Evolutionary conservation across 2,329 filamentous ascomycete genomes (phyloP).

Genomic region (Rutstroemia sp.): DNA sequence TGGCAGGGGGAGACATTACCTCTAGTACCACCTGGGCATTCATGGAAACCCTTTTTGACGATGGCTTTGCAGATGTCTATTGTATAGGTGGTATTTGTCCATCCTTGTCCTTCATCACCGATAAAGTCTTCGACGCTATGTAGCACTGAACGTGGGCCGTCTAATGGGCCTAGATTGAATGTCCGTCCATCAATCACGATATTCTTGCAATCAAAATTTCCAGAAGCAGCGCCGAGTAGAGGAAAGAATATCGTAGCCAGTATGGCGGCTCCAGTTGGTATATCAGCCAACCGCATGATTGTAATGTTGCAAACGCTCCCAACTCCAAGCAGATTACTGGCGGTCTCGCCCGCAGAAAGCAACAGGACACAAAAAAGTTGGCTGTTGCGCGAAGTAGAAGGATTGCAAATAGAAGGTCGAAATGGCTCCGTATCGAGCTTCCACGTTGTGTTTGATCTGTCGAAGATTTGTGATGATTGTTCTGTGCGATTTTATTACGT

Average conservation of each 20-base stretch:
- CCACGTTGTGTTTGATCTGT: too few species aligned
- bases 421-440: too few species aligned
- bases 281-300: conserved; percentile 23
- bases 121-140: conserved; percentile 40
- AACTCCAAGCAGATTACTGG: neutral
- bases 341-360: too few species aligned
- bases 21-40: conserved; percentile 64
- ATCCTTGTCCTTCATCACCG: conserved; percentile 38
- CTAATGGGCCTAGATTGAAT: conserved; percentile 58
- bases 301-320: neutral
- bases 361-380: too few species aligned
- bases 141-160: conserved; percentile 62
- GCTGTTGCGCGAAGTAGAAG: too few species aligned
- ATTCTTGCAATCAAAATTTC: conserved; percentile 55
- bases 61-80: conserved; percentile 68
- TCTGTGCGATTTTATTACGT: too few species aligned
- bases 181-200: conserved; percentile 49
- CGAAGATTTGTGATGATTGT: too few species aligned
- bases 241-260: conserved; percentile 26
- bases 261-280: conserved; percentile 20
- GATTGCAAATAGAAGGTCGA: too few species aligned
- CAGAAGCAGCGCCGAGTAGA: conserved; percentile 23
- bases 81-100: conserved; percentile 72
- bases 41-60: conserved; percentile 40
- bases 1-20: conserved; percentile 37